Evolutionary conservation across 2,329 filamentous ascomycete genomes (phyloP), one percentile per base, ranked within the genome.

Genomic region (Colletotrichum echinochloae): DNA sequence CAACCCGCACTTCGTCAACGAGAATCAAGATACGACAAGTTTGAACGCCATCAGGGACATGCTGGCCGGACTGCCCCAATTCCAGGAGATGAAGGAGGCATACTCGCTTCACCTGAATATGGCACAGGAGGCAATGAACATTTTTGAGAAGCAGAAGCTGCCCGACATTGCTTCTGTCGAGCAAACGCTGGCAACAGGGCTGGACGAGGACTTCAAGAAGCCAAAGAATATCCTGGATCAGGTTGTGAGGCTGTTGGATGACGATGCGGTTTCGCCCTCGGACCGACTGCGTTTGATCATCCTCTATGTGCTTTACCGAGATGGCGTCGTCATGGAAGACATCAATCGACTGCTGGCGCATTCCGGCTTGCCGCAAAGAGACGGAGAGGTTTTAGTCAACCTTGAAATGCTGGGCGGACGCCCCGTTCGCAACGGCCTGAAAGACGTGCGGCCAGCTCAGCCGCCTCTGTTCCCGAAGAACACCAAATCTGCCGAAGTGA

Each of bases 111-210:
- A 99, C 81, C 85, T 99, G 51, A 95, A 91, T 74, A 98, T 99
- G 95, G 96, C 96, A 1, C 93, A 98, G 79, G 94, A 97, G 79
- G 97, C 94, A 79, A 98, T 98, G 95, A 94, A 94, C 75, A 89
- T 93, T 46, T 99, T 99, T 76, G 91, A 97, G 78, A 85, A 90
- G 62, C 89, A 91, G 78, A 97, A 97, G 78, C 86, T 99, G 8
- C 88, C 92, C 8, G 96, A 99, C 77, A 86, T 98, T 68, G 94
- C 94, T 16, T 92, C 92, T 0, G 88, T 95, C 7, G 96, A 99
- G 81, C 96, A 98, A 85, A 94, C 90, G 35, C 86, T 99, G 74
- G 93, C 95, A 12, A 98, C 96, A 0, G 96, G 96, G 0, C 83
- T 98, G 6, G 96, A 98, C 75, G 95, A 98, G 81, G 95, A 98